These are phyloP conservation scores for Ophiorrhiza pumila DNA, from an alignment of 257 asterid genomes.

Conservation along the genomic window DNA sequence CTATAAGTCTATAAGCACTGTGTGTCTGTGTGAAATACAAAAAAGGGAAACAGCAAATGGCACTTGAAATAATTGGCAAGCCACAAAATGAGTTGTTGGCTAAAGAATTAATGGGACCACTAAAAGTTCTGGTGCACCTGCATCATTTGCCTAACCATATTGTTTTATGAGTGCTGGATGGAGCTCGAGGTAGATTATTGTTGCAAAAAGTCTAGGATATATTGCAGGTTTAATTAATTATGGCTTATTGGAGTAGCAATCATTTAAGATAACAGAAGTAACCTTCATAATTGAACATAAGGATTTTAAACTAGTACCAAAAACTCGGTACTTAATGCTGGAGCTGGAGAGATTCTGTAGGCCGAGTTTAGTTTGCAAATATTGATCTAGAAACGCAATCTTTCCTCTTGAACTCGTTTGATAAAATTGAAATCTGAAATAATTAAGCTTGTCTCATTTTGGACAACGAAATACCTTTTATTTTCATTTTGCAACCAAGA, in stretches of 20 bases:
- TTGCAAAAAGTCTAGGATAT: not conserved
- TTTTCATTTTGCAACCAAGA: no score
- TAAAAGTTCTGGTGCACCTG: not conserved
- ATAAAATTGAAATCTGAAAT: no score
- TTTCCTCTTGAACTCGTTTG: no score
- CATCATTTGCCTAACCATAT: constrained; percentile 2
- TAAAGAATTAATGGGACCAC: constrained; percentile 6
- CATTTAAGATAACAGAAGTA: no score
- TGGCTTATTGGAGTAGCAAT: not conserved
- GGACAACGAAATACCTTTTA: no score
- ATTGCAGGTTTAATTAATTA: not conserved
- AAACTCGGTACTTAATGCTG: not conserved
- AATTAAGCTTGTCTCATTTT: no score
- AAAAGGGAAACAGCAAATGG: not conserved
- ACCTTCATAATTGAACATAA: constrained; percentile 2
- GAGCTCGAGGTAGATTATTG: not conserved
- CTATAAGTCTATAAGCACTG: not conserved
- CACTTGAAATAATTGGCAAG: not conserved
- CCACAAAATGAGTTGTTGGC: not conserved
- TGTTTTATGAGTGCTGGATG: not conserved
- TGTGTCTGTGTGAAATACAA: not conserved
- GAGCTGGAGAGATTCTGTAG: no score
- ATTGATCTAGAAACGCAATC: no score
- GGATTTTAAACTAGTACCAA: not conserved
- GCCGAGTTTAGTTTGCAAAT: no score